A percentile compares a stretch with the other conserved stretches of the same genome.
phyloP scores from a whole-genome alignment of 2,329 filamentous ascomycete genomes.

The Karstenula rhodostoma region DNA sequence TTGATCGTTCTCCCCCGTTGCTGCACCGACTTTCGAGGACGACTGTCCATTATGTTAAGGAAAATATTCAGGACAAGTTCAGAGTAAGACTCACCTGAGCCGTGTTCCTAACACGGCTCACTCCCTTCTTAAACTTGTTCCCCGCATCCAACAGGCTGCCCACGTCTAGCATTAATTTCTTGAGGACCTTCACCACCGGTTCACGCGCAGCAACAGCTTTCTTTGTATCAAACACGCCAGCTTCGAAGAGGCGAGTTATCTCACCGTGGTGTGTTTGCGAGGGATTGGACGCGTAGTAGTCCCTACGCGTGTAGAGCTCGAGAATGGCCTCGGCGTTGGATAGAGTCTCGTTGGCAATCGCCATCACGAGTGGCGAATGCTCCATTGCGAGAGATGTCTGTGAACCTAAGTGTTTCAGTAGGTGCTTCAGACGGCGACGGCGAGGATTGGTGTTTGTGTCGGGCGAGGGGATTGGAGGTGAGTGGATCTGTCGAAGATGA shows the following conservation, averaged over 20 bases:
- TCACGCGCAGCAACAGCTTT: conserved; percentile 1
- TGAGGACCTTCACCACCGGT: not conserved
- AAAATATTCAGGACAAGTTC: too few species aligned
- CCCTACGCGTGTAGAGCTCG: not conserved
- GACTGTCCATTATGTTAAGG: not conserved
- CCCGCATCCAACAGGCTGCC: not conserved
- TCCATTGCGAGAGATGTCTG: not conserved
- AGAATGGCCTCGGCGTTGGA: not conserved
- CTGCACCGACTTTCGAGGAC: not conserved
- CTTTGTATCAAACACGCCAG: not conserved
- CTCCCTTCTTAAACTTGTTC: not conserved
- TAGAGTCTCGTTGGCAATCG: not conserved
- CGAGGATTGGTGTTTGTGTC: not conserved
- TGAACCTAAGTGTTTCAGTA: too few species aligned
- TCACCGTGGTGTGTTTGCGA: not conserved
- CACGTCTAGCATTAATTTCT: not conserved
- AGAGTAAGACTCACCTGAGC: not conserved
- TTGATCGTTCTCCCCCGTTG: not conserved
- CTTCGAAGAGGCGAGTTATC: not conserved
- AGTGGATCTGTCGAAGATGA: not conserved
- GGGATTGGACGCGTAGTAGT: not conserved
- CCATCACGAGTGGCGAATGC: not conserved
- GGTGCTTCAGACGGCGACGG: too few species aligned
- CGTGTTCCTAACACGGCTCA: not conserved
- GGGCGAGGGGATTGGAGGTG: too few species aligned